Percentiles rank a stretch among this genome's conserved stretches.
Conservation (phyloP, 805 yeast species). For the Pichia cabralensis region DNA sequence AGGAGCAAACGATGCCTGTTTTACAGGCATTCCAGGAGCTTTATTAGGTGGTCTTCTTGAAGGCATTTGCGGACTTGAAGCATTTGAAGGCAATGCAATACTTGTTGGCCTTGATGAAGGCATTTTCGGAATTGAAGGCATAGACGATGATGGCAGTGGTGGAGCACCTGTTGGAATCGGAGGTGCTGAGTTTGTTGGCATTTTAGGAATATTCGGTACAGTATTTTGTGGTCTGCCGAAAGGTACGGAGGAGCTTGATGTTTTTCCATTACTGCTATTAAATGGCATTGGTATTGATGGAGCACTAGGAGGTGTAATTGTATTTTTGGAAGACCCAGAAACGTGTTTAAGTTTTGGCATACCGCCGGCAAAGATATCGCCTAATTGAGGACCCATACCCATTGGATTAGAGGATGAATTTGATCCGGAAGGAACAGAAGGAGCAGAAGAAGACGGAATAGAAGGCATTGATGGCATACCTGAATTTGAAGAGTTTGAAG, state of each 20-base stretch:
- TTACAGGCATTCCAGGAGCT: neutral
- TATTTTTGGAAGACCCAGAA: slow-evolving; percentile 13
- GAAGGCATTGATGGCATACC: slow-evolving; percentile 2
- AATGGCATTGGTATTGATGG: slow-evolving; percentile 20
- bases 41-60: slow-evolving; percentile 12
- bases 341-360: slow-evolving; percentile 59
- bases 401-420: slow-evolving; percentile 15
- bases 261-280: slow-evolving; percentile 10
- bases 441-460: slow-evolving; percentile 18
- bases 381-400: slow-evolving; percentile 39
- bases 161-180: neutral
- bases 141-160: slow-evolving; percentile 3
- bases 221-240: neutral
- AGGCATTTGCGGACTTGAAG: slow-evolving; percentile 13
- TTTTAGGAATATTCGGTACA: neutral
- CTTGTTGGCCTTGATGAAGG: slow-evolving; percentile 3
- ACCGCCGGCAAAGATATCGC: slow-evolving; percentile 70
- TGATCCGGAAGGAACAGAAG: slow-evolving; percentile 14
- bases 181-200: neutral
- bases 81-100: slow-evolving; percentile 8
- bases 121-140: neutral
- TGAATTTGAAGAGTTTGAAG: slow-evolving; percentile 12
- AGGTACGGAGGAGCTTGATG: slow-evolving; percentile 14
- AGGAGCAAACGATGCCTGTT: neutral
- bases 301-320: slow-evolving; percentile 15